These are phyloP conservation scores for Candida tropicalis DNA, from an alignment of 1,139 yeast genomes.

Conservation along the genomic window DNA sequence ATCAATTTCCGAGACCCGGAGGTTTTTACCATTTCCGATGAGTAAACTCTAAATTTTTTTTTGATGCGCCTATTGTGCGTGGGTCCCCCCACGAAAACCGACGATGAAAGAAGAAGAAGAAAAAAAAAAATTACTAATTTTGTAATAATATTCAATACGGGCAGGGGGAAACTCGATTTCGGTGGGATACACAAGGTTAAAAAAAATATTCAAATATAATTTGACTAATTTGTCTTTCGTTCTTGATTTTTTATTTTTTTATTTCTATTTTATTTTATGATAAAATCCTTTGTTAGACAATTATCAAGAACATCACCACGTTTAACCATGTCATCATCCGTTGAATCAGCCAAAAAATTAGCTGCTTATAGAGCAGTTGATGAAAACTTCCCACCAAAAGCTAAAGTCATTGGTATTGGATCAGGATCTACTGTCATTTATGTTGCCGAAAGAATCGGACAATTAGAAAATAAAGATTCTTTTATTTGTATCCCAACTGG, in stretches of 20 bases:
- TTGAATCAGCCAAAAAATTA: conserved; percentile 73
- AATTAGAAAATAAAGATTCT: conserved; percentile 54
- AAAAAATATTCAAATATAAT: not conserved
- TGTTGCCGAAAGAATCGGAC: conserved; percentile 93
- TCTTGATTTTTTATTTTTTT: not conserved
- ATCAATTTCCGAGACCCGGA: not conserved
- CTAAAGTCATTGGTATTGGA: conserved; percentile 88
- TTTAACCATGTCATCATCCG: conserved; percentile 22
- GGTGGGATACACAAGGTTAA: not conserved
- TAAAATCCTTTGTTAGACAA: not conserved
- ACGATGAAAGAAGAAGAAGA: too few relatives aligned
- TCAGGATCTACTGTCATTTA: conserved; percentile 96
- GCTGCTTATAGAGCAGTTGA: conserved; percentile 96
- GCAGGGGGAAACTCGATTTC: not conserved
- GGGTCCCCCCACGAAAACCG: too few relatives aligned
- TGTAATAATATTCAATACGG: not conserved
- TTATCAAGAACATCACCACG: not conserved
- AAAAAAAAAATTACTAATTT: conserved; percentile 5
- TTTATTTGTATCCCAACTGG: conserved; percentile 93
- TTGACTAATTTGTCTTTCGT: too few relatives aligned
- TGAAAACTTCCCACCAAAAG: conserved; percentile 71
- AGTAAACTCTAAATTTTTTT: too few relatives aligned
- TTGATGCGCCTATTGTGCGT: too few relatives aligned
- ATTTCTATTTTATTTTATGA: not conserved
- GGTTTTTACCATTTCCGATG: too few relatives aligned